These are phyloP conservation scores for Ballota nigra DNA, from an alignment of 257 asterid species.

Conservation along the genomic window DNA sequence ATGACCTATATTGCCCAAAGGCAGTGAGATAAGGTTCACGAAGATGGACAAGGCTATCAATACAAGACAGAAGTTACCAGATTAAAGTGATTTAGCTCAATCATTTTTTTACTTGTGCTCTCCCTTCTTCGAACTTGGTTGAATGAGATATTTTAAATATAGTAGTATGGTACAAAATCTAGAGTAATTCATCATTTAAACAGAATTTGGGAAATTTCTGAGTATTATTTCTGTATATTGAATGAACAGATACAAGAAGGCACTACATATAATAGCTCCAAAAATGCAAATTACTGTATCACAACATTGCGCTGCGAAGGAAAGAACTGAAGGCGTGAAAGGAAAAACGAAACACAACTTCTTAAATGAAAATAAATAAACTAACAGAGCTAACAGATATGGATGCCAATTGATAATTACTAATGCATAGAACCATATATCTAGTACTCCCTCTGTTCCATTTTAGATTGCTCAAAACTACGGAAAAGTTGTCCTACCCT, in stretches of 20 bases:
- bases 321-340: neutral
- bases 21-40: conserved; percentile 2
- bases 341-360: neutral
- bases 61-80: neutral
- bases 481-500: too few species aligned
- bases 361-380: neutral
- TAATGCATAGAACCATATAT: neutral
- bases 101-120: neutral
- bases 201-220: too few species aligned
- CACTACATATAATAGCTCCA: neutral
- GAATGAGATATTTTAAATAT: neutral
- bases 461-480: too few species aligned
- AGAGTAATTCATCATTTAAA: neutral
- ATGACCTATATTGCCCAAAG: neutral
- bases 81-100: neutral
- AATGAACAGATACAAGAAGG: neutral
- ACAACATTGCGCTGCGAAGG: neutral
- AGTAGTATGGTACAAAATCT: neutral
- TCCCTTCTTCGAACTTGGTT: conserved; percentile 3
- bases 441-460: too few species aligned
- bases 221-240: neutral
- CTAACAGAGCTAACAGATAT: neutral
- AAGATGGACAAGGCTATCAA: conserved; percentile 7
- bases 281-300: neutral
- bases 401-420: conserved; percentile 9